These are phyloP conservation scores for Trichophaea hybrida DNA, from an alignment of 2,329 filamentous ascomycete species.

Conservation along the genomic window DNA sequence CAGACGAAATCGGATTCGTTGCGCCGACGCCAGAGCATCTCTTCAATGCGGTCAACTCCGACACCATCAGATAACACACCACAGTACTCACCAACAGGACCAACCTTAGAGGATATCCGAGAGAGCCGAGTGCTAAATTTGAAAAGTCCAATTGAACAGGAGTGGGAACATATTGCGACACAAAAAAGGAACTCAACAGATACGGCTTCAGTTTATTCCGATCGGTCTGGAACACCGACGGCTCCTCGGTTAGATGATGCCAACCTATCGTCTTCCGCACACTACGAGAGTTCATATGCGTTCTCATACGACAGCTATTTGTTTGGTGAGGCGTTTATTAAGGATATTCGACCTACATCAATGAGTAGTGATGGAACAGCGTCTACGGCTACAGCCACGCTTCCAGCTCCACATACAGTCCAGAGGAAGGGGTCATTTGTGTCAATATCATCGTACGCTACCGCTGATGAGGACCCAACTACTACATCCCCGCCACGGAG, in stretches of 20 bases:
- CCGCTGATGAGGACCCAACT: background rate
- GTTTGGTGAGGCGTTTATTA: conserved; percentile 13
- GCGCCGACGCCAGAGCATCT: conserved; percentile 54
- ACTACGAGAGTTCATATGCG: conserved; percentile 20
- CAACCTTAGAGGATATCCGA: background rate
- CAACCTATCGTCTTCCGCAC: conserved; percentile 13
- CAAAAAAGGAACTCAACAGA: background rate
- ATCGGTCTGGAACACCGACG: background rate
- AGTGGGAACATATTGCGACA: background rate
- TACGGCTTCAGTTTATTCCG: background rate
- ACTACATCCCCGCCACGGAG: background rate
- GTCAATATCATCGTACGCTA: conserved; percentile 6
- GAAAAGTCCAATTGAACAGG: background rate
- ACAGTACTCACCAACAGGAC: background rate
- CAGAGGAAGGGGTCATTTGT: background rate
- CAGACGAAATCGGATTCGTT: conserved; percentile 66
- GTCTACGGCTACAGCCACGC: conserved; percentile 14
- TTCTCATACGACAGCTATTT: conserved; percentile 22
- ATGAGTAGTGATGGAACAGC: conserved; percentile 15
- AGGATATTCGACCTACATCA: conserved; percentile 8
- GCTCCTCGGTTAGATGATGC: background rate
- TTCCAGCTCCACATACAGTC: conserved; percentile 1
- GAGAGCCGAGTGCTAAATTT: conserved; percentile 1
- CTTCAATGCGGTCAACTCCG: conserved; percentile 64
- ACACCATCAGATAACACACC: conserved; percentile 34